Conservation (phyloP, 2,329 filamentous ascomycete genomes). For the Penicillium verrucosum region DNA sequence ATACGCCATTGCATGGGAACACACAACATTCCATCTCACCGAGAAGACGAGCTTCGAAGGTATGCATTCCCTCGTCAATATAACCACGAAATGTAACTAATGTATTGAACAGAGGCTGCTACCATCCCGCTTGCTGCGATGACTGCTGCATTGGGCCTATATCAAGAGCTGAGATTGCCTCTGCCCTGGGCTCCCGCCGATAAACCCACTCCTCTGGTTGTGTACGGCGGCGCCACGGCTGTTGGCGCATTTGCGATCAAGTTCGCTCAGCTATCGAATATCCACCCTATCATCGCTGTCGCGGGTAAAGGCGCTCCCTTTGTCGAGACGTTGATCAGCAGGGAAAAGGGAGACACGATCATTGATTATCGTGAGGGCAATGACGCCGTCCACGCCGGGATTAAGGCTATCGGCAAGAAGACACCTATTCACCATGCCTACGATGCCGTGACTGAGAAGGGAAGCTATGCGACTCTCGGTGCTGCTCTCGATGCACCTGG, state of each 20-base stretch:
- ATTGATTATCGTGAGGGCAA: constrained; percentile 61
- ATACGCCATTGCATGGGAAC: constrained; percentile 52
- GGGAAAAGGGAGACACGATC: constrained; percentile 54
- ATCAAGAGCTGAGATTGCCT: constrained; percentile 47
- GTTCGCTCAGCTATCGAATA: constrained; percentile 52
- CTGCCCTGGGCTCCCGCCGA: constrained; percentile 47
- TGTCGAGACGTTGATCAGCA: constrained; percentile 54
- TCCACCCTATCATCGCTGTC: constrained; percentile 61
- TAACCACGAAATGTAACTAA: not conserved
- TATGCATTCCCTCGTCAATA: constrained; percentile 15
- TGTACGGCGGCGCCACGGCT: constrained; percentile 52
- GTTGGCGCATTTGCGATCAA: constrained; percentile 60
- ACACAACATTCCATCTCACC: constrained; percentile 56
- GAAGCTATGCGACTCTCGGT: constrained; percentile 46
- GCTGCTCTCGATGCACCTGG: constrained; percentile 44
- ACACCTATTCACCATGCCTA: constrained; percentile 51
- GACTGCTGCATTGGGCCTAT: constrained; percentile 54
- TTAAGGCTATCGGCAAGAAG: constrained; percentile 33
- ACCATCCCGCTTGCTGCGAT: constrained; percentile 56
- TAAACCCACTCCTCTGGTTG: constrained; percentile 40
- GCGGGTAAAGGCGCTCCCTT: constrained; percentile 53
- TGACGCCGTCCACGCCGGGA: constrained; percentile 50
- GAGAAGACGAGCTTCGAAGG: constrained; percentile 52
- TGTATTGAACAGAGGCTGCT: constrained; percentile 46
- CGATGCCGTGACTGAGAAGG: constrained; percentile 57